A percentile compares a stretch with the other conserved stretches of the same genome.
Conservation (phyloP, 2,329 filamentous ascomycete genomes). For the Ilyonectria mors-panacis region DNA sequence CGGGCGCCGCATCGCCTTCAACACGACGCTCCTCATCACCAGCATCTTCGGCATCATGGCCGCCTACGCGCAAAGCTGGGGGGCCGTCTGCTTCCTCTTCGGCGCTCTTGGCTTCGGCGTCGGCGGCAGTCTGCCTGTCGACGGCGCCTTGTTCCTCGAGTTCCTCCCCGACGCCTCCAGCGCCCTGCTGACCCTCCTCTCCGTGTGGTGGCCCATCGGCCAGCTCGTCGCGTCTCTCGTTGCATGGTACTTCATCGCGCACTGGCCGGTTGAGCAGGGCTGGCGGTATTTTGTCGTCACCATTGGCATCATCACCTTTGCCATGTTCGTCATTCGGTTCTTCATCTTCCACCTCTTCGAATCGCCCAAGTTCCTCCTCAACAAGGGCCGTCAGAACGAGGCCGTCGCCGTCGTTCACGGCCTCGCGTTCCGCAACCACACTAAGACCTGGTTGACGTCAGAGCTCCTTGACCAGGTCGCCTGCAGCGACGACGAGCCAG, state of each 20-base stretch:
- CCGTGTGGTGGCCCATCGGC: conserved; percentile 89
- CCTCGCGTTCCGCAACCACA: conserved; percentile 79
- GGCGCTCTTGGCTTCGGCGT: conserved; percentile 77
- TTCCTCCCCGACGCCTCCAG: conserved; percentile 84
- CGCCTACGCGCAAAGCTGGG: conserved; percentile 79
- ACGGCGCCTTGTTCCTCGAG: conserved; percentile 86
- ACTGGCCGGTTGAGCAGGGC: conserved; percentile 77
- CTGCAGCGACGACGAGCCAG: conserved; percentile 56
- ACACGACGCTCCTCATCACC: conserved; percentile 82
- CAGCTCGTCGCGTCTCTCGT: conserved; percentile 80
- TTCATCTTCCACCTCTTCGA: conserved; percentile 87
- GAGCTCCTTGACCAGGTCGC: conserved; percentile 74
- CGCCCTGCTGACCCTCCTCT: conserved; percentile 83
- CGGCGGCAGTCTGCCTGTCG: conserved; percentile 83
- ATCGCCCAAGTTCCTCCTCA: conserved; percentile 87
- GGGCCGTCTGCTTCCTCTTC: conserved; percentile 72
- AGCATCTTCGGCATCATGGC: conserved; percentile 81
- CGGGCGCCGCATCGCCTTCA: conserved; percentile 86
- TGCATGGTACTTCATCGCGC: conserved; percentile 83
- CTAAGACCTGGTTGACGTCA: conserved; percentile 82
- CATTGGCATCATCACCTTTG: conserved; percentile 80
- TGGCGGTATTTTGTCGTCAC: conserved; percentile 83
- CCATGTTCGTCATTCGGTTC: conserved; percentile 85
- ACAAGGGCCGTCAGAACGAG: conserved; percentile 81
- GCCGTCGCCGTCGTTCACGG: conserved; percentile 86